Conservation (phyloP, 179 eudicot species). For the Beta corolliflora region DNA sequence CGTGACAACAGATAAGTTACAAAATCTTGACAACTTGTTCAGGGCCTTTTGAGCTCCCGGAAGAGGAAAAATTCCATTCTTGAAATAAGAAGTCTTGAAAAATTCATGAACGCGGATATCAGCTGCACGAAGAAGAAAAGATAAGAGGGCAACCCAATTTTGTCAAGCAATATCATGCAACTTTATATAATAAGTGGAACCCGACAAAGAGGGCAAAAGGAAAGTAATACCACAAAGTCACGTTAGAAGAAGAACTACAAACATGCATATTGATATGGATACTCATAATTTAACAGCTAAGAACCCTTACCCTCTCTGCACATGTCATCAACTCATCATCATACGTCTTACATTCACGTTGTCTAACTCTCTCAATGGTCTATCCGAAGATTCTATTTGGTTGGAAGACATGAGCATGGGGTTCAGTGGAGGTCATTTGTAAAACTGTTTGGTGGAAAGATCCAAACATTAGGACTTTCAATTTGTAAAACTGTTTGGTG, state of each 20-base stretch:
- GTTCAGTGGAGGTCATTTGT: no score
- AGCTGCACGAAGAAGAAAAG: conserved; percentile 46
- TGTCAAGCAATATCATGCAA: not conserved
- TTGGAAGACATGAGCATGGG: not conserved
- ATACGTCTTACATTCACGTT: not conserved
- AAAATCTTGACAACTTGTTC: conserved; percentile 61
- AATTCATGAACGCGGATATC: conserved; percentile 88
- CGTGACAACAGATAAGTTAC: conserved; percentile 76
- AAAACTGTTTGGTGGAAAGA: no score
- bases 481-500: no score
- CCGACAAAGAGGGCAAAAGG: no score
- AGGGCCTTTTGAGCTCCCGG: conserved; percentile 76
- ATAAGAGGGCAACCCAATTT: not conserved
- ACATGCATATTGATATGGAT: not conserved
- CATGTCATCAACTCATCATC: not conserved
- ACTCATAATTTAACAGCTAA: not conserved
- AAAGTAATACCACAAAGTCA: not conserved
- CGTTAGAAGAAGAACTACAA: not conserved
- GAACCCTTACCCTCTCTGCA: no score
- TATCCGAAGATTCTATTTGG: not conserved
- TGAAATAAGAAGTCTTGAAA: conserved; percentile 80
- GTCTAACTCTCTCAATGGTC: not conserved
- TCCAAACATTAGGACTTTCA: no score
- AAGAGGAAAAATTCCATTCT: conserved; percentile 70
- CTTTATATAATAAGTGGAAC: no score